phyloP scores from a whole-genome alignment of 225 moss, liverwort and hornwort genomes.

The Marchantia polymorpha region DNA sequence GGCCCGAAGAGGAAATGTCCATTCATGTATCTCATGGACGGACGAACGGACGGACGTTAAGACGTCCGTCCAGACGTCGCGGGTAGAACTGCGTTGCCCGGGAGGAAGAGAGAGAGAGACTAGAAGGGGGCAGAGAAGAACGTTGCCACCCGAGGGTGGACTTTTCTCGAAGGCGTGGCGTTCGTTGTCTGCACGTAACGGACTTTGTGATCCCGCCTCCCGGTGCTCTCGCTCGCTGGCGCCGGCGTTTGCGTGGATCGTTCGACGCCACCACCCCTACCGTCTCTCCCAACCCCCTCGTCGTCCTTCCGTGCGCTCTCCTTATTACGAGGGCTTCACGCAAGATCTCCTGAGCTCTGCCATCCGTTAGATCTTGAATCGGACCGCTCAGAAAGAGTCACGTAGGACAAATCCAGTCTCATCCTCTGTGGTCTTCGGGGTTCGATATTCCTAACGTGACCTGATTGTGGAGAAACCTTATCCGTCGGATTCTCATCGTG shows the following conservation, averaged over 20 bases:
- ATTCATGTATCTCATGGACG: too few species aligned
- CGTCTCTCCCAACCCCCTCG: background rate
- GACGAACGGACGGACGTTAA: too few species aligned
- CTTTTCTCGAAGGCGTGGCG: background rate
- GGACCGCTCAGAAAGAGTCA: background rate
- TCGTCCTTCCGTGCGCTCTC: background rate
- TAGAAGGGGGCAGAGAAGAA: background rate
- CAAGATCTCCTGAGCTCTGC: too few species aligned
- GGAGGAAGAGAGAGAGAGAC: too few species aligned
- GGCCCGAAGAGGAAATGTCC: too few species aligned
- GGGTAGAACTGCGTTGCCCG: background rate
- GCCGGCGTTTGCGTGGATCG: conserved; percentile 9
- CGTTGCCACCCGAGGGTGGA: background rate
- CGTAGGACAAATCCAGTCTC: background rate
- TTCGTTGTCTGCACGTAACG: background rate
- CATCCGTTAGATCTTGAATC: background rate
- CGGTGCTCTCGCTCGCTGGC: too few species aligned
- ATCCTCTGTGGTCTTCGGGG: background rate
- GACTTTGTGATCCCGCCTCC: background rate
- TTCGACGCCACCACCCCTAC: conserved; percentile 11
- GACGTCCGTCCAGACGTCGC: background rate
- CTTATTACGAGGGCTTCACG: background rate
- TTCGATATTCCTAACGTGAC: background rate
- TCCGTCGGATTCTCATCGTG: background rate
- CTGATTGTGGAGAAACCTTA: background rate